These are phyloP conservation scores for Fusarium guadeloupense DNA, from an alignment of 2,329 filamentous ascomycete species.

Conservation along the genomic window DNA sequence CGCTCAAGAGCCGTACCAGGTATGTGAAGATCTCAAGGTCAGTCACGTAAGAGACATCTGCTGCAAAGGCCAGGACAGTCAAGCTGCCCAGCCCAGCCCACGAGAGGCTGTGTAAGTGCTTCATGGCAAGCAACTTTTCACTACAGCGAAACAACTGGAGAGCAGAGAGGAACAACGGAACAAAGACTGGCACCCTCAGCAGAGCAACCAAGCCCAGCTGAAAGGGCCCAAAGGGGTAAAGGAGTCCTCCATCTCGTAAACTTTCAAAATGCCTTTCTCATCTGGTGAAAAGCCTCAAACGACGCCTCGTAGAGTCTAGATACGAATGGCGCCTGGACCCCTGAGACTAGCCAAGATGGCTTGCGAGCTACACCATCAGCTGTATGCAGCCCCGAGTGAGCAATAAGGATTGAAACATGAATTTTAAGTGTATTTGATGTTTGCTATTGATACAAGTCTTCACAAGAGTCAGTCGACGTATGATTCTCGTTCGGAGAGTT, in stretches of 20 bases:
- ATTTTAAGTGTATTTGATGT: not conserved
- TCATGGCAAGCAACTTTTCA: conserved; percentile 18
- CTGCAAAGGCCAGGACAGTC: conserved; percentile 13
- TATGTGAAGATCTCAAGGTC: conserved; percentile 55
- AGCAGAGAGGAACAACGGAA: not conserved
- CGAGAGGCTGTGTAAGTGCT: conserved; percentile 33
- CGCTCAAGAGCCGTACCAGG: conserved; percentile 46
- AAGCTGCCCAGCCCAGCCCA: conserved; percentile 12
- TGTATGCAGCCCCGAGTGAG: conserved; percentile 10
- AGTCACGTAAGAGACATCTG: conserved; percentile 54
- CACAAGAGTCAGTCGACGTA: not conserved
- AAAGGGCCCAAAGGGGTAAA: conserved; percentile 10
- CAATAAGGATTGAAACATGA: conserved; percentile 9
- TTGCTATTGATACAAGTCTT: not conserved
- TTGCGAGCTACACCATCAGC: conserved; percentile 30
- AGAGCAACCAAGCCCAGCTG: conserved; percentile 3
- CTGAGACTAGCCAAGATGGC: conserved; percentile 40
- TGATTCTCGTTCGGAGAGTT: not conserved
- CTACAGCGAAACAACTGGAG: not conserved
- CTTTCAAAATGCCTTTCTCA: conserved; percentile 17
- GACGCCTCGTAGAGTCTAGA: conserved; percentile 31
- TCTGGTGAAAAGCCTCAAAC: conserved; percentile 27
- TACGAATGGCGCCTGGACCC: conserved; percentile 32
- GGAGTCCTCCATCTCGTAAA: conserved; percentile 11
- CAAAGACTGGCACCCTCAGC: conserved; percentile 7